Conservation (phyloP, 129 eudicot genomes). For the Solidago caesia region DNA sequence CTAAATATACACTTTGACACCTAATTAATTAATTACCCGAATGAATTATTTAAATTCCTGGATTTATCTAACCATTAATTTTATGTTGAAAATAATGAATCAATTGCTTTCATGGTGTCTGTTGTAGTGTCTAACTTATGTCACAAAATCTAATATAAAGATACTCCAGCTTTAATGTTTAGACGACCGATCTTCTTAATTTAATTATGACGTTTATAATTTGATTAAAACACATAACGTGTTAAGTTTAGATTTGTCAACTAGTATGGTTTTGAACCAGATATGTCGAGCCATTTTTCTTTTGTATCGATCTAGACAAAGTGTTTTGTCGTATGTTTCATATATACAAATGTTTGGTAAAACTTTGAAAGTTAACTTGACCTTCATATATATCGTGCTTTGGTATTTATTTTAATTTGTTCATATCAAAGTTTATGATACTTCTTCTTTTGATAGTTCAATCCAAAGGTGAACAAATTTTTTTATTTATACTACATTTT, state of each 20-base stretch:
- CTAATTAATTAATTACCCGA: neutral
- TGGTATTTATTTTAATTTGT: no score
- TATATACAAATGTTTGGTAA: no score
- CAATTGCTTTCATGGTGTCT: constrained; percentile 33
- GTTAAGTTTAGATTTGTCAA: neutral
- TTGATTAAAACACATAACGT: constrained; percentile 1
- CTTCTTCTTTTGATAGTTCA: no score
- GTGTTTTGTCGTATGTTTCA: no score
- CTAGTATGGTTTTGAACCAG: neutral
- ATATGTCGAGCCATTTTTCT: neutral
- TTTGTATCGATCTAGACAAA: no score
- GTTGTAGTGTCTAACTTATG: constrained; percentile 27
- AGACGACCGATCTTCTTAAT: neutral
- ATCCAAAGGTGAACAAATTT: no score
- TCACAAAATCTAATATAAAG: constrained; percentile 27
- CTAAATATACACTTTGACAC: neutral
- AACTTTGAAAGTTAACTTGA: no score
- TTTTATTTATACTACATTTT: no score
- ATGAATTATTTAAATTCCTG: neutral
- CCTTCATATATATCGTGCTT: no score
- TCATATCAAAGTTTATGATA: no score
- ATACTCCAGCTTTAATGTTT: constrained; percentile 6
- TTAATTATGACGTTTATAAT: neutral
- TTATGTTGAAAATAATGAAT: constrained; percentile 20
- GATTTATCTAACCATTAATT: neutral